A percentile compares a stretch with the other conserved stretches of the same genome.
Conservation (phyloP, 805 yeast species). For the Dipodascopsis uninucleata region DNA sequence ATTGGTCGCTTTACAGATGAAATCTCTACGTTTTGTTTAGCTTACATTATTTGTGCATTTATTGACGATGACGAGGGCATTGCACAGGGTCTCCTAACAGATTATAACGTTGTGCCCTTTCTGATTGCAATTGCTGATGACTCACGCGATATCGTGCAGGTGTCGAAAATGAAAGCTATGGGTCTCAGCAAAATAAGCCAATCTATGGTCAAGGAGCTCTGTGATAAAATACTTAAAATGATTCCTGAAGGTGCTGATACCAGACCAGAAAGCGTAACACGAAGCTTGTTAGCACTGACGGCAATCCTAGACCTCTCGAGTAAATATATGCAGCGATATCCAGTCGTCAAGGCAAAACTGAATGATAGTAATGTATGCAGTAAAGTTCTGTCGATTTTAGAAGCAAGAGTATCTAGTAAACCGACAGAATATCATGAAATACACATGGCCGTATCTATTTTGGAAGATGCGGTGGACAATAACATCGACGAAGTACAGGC, state of each 20-base stretch:
- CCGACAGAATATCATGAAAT: slow-evolving; percentile 8
- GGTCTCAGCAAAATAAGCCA: slow-evolving; percentile 10
- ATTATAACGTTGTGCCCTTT: slow-evolving; percentile 5
- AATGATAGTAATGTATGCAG: background rate
- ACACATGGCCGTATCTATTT: slow-evolving; percentile 7
- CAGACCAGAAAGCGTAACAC: slow-evolving; percentile 2
- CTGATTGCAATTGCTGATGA: slow-evolving; percentile 3
- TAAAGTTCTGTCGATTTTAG: background rate
- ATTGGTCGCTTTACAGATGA: slow-evolving; percentile 2
- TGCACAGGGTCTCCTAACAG: slow-evolving; percentile 7
- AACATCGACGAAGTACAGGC: slow-evolving; percentile 1
- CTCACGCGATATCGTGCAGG: slow-evolving; percentile 7
- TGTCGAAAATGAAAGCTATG: slow-evolving; percentile 1
- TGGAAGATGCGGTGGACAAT: slow-evolving; percentile 11
- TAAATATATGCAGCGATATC: slow-evolving; percentile 1
- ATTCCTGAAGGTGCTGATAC: slow-evolving; percentile 1
- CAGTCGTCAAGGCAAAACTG: background rate
- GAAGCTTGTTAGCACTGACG: slow-evolving; percentile 12
- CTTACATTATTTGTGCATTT: slow-evolving; percentile 7
- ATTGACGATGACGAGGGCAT: slow-evolving; percentile 19
- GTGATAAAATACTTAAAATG: background rate
- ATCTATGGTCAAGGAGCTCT: slow-evolving; percentile 12
- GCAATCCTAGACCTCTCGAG: slow-evolving; percentile 10
- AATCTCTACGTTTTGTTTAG: slow-evolving; percentile 16
- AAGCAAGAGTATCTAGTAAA: background rate